Evolutionary conservation across 1,284 basidiomycete species (phyloP), one percentile per base, ranked within the genome.

Genomic region (Volvariella volvacea): DNA sequence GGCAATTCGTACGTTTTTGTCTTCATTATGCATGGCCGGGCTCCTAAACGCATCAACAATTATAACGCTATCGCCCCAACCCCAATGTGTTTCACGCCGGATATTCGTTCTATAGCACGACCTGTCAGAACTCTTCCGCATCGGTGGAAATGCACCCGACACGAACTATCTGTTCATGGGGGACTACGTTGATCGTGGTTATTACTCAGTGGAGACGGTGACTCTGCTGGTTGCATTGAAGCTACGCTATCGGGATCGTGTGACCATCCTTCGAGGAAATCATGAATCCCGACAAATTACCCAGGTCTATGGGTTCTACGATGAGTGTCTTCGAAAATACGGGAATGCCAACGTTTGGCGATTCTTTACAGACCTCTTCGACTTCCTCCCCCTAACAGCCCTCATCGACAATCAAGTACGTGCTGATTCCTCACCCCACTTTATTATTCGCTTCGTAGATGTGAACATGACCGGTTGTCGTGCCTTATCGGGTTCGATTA

Each of bases 131-230:
- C 85, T 99, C 39, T 99, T 99, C 74, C 88, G 94, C 46, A 99
- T 99, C 63, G 95, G 96, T 44, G 96, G 95, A 49, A 98, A 98
- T 73, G 98, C 94, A 36, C 96, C 95, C 48, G 96, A 99, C 71
- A 98, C 96, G 51, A 99, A 99, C 71, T 99, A 99, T 68, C 88
- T 99, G 55, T 99, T 99, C 76, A 99, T 99, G 96, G 96, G 96
- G 38, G 95, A 99, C 74, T 99, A 98, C 61, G 96, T 99, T 55
- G 96, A 99, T 74, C 85, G 96, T 60, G 95, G 95, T 21, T 99
- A 98, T 75, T 99, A 99, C 74, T 97, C 92, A 14, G 96, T 99
- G 44, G 95, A 99, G 71, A 99, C 95, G 1, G 94, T 99, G 55
- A 97, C 94, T 15, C 76, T 99, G n/a, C 86, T 99, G 44, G 93